These are phyloP conservation scores for Solanum aculeatissimum DNA, from an alignment of 305 asterid genomes.

Conservation along the genomic window DNA sequence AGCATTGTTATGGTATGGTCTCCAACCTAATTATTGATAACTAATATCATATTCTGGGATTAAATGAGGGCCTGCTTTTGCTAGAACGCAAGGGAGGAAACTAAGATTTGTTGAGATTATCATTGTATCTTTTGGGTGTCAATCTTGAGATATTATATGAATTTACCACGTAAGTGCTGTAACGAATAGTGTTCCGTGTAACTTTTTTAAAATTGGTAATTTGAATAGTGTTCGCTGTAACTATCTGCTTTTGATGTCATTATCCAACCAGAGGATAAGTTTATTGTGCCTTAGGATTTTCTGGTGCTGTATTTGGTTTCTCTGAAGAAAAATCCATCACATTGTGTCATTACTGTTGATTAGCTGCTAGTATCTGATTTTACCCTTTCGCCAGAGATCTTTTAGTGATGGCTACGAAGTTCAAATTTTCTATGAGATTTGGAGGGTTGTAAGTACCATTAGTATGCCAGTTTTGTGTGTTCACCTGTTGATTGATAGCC, in stretches of 20 bases:
- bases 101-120: background rate
- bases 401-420: background rate
- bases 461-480: background rate
- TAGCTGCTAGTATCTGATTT: background rate
- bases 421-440: background rate
- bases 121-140: background rate
- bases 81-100: slow-evolving; percentile 6
- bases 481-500: background rate
- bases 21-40: slow-evolving; percentile 17
- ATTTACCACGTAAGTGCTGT: background rate
- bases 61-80: slow-evolving; percentile 3
- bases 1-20: slow-evolving; percentile 41
- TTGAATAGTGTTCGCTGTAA: background rate
- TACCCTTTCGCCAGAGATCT: background rate
- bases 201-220: background rate
- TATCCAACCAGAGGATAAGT: background rate
- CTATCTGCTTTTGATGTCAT: background rate
- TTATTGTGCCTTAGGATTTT: background rate
- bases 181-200: background rate
- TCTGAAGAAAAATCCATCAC: background rate
- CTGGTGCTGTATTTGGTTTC: background rate
- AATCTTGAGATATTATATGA: background rate
- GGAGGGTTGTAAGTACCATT: background rate
- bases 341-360: background rate
- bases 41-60: slow-evolving; percentile 12